Conservation (phyloP, 768 basidiomycete genomes). For the Suillus subaureus region DNA sequence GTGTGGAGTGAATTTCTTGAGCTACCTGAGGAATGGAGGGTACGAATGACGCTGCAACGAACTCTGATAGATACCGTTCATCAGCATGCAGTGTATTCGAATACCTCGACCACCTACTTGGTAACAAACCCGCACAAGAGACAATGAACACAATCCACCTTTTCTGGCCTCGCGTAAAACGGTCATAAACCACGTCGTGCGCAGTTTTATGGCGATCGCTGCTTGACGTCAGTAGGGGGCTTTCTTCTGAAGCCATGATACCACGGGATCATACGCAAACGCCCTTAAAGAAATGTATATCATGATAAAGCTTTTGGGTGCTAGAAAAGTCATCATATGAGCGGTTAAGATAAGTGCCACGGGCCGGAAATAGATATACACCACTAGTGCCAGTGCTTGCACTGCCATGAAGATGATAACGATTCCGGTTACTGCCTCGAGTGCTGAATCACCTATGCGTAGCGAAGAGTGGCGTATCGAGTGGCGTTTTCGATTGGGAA, state of each 20-base stretch:
- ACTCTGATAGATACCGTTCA: constrained; percentile 42
- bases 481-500: neutral
- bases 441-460: constrained; percentile 45
- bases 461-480: constrained; percentile 12
- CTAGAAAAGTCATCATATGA: neutral
- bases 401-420: neutral
- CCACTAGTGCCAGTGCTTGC: no score
- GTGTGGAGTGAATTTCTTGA: constrained; percentile 56
- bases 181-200: constrained; percentile 8
- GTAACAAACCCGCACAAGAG: constrained; percentile 11
- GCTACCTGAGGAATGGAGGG: constrained; percentile 73
- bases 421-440: neutral
- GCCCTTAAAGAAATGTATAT: neutral
- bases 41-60: constrained; percentile 66
- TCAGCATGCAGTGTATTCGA: neutral
- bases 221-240: constrained; percentile 1
- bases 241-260: constrained; percentile 9
- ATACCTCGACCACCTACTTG: neutral
- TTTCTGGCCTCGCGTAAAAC: constrained; percentile 11
- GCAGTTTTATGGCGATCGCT: neutral
- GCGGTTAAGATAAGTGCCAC: neutral
- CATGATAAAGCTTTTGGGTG: neutral
- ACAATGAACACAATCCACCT: constrained; percentile 10
- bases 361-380: neutral
- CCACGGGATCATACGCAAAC: neutral